Base-by-base conservation (phyloP, 2,329 filamentous ascomycete genomes). In the Pezicula neosporulosa region DNA sequence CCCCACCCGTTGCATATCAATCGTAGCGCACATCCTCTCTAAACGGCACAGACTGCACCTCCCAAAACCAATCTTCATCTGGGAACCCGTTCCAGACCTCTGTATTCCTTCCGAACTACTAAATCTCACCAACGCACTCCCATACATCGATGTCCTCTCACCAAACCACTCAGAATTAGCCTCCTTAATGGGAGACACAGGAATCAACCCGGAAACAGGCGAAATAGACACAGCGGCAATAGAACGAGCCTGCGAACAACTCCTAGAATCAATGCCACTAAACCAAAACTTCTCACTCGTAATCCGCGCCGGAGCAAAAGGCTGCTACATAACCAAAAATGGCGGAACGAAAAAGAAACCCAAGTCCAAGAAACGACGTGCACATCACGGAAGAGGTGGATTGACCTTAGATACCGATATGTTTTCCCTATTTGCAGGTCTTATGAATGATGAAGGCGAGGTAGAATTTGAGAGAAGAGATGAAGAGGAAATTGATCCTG, bases 101-200 rank as follows among this genome's bases (percentile, higher is more conserved):
- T 97, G 92, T 68, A 86, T 81, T 0, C 85, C 90, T 0, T 82
- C 84, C 39, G 78, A 86, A 65, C 71, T 86, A 27, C 73, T 85
- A 10, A 83, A 84, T 62, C 82, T 78, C 66, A 85, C 82, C 46
- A 85, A 85, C 58, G 78, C 78, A 10, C 72, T 86, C 12, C 80
- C 80, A 0, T 68, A 83, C 15, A 73, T 86, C 50, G 82, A 86
- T 58, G 71, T 86, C 50, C 83, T 81, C 67, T 83, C 80, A 57
- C 94, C 94, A 1, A 99, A 99, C 65, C 90, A 96, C 66, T 74
- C 85, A 21, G 94, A 99, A 68, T 78, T 99, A n/a, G 89, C 86
- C 6, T 82, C 83, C 15, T 90, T 96, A 70, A 95, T 97, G 77
- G 86, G 85, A 3, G 72, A 63, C 30, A 75, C 78, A 44, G 84